Percentiles rank a stretch among this genome's conserved stretches.
phyloP scores from a whole-genome alignment of 805 yeast species.

The Starmerella powellii region DNA sequence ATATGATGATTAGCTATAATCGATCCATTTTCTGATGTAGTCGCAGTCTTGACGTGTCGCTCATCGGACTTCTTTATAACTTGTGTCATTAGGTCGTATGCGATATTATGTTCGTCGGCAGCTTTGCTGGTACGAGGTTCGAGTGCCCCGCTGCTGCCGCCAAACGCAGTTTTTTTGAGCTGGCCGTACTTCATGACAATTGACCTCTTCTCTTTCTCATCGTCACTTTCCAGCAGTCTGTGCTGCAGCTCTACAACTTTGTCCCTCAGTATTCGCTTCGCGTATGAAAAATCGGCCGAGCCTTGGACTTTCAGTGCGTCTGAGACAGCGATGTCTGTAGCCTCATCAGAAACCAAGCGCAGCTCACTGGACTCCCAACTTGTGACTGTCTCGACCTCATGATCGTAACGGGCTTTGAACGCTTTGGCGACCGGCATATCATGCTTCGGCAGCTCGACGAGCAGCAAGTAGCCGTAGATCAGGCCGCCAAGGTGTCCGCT shows the following conservation, averaged over 20 bases:
- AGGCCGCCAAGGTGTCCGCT: background rate
- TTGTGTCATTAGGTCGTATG: slow-evolving; percentile 5
- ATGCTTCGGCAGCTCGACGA: background rate
- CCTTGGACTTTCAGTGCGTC: background rate
- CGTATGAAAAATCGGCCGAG: background rate
- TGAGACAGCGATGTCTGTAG: slow-evolving; percentile 1
- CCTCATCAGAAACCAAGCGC: background rate
- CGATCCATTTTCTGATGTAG: background rate
- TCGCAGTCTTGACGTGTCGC: background rate
- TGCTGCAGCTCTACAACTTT: background rate
- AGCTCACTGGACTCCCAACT: background rate
- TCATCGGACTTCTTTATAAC: background rate
- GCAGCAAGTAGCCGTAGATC: background rate
- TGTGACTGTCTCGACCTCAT: background rate
- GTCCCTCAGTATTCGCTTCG: slow-evolving; percentile 2
- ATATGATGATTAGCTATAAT: background rate
- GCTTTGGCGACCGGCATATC: background rate
- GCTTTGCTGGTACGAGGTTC: too few species aligned
- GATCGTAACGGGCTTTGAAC: background rate
- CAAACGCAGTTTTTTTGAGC: background rate
- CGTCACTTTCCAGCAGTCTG: background rate
- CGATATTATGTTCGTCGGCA: too few species aligned
- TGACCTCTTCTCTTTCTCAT: background rate
- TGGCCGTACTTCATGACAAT: background rate
- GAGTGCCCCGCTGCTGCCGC: too few species aligned